phyloP scores from a whole-genome alignment of 805 yeast genomes.

The Cyberlindnera mississippiensis region DNA sequence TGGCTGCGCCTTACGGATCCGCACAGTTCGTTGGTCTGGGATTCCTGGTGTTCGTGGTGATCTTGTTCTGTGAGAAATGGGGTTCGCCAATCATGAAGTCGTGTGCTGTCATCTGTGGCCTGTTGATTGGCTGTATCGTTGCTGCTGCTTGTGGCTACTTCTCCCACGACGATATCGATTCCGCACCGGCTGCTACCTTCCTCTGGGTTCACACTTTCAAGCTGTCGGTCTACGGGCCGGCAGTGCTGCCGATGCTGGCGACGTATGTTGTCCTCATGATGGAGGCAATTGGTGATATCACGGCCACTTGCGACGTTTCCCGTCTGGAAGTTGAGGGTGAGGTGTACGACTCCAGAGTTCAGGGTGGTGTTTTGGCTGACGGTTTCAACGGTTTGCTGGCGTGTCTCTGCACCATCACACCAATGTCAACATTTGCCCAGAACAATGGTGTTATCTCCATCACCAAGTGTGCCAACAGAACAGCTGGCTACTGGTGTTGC shows the following conservation, averaged over 20 bases:
- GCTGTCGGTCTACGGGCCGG: constrained; percentile 74
- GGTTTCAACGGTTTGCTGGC: constrained; percentile 77
- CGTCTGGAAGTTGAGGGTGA: constrained; percentile 81
- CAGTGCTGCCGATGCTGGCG: constrained; percentile 80
- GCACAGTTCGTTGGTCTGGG: constrained; percentile 87
- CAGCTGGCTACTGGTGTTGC: constrained; percentile 76
- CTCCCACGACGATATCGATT: constrained; percentile 47
- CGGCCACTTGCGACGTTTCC: constrained; percentile 91
- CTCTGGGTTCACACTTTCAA: constrained; percentile 86
- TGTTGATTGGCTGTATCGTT: constrained; percentile 84
- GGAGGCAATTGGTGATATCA: constrained; percentile 94
- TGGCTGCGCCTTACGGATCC: constrained; percentile 76
- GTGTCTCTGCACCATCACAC: constrained; percentile 80
- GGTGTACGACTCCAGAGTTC: constrained; percentile 76
- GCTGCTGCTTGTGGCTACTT: constrained; percentile 91
- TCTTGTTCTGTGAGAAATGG: constrained; percentile 75
- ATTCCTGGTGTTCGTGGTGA: constrained; percentile 70
- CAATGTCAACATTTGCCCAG: constrained; percentile 90
- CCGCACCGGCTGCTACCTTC: constrained; percentile 80
- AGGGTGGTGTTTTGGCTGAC: constrained; percentile 90
- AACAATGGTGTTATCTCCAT: constrained; percentile 92
- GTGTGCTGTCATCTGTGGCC: constrained; percentile 85
- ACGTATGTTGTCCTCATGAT: constrained; percentile 78
- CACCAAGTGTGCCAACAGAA: constrained; percentile 86
- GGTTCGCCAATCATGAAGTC: constrained; percentile 95